Base-by-base conservation (phyloP, 148 eudicot genomes). In the Bassia scoparia region DNA sequence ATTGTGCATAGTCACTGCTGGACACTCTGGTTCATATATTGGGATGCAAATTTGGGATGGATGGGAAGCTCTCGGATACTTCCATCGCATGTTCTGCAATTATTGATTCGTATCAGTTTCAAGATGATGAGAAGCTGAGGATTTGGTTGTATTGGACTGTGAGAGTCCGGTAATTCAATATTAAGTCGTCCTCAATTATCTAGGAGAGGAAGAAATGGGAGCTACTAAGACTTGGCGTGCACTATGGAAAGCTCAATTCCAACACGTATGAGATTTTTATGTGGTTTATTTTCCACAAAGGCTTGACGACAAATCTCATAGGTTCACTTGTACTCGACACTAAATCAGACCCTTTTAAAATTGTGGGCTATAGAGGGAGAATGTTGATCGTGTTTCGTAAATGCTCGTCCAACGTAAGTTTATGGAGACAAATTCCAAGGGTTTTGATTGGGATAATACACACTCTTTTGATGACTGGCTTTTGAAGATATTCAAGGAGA, bases 191-290 rank as follows among this genome's bases (percentile, higher is more conserved):
- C 0, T 50, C 2, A 3, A 1, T 50, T 1, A 7, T 4, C 2
- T n/a, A 0, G n/a, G 4, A 0, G n/a, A 50, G 3, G 4, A 3
- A 2, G n/a, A 4, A 3, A 6, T 5, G 3, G 7, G 7, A 18
- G 7, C 55, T 20, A 4, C 23, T 2, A 2, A 7, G 4, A 16
- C 1, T 18, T 50, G 55, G 24, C 1, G 21, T 0, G n/a, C 5
- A 0, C 0, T 50, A 1, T 50, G 24, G 55, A 20, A 17, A 5
- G 3, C 20, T 20, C 21, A 2, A 3, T 50, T 2, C 55, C 55
- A 16, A 7, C 17, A 50, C 6, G 55, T 2, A 50, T 50, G n/a
- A 50, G 21, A 17, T 50, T 50, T 5, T 50, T 50, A 18, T 50
- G 55, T 37, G n/a, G 55, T 50, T 50, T 4, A 3, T 50, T 3